Evolutionary conservation across 345 rosid genomes (phyloP), one percentile per base, ranked within the genome.

Genomic region (Nephelium lappaceum): DNA sequence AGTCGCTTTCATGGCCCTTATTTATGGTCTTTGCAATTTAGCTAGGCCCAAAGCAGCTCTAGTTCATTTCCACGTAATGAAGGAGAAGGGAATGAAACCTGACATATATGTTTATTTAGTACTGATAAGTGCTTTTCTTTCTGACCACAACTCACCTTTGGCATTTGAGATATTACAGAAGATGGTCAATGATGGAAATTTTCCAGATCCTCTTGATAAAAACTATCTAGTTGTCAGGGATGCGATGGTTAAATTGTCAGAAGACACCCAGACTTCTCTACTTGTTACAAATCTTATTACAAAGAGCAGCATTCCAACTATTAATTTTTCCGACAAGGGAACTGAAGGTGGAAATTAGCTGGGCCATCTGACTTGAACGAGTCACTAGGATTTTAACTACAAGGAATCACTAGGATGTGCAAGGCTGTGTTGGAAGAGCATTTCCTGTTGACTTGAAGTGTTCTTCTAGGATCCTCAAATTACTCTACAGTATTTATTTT

Each of bases 1-100:
- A 80, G 77, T 93, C 70, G 79, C 91, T 73, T 95, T 83, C 84
- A 90, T 90, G 91, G 91, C 89, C 77, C 87, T 92, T 66, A 78
- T 92, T 70, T 84, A 88, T 47, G 98, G 98, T 81, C 94, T 95
- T 76, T 88, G 94, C 91, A 91, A n/a, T n/a, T n/a, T n/a, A 89
- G 75, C 92, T 61, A 80, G 84, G 88, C 82, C 95, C 21, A 69
- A 84, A 23, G 86, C 80, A 74, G 98, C 94, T 69, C 79, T 92
- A 51, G 76, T 62, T 75, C 87, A 85, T 89, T 77, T 95, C 67
- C 87, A 73, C 74, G 86, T 85, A 82, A 95, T 95, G 98, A 85
- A 86, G 83, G 82, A 80, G 69, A 86, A 83, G 72, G 84, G 81
- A 66, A 88, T 93, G 94, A 85, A 85, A 79, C 93, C 98, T 27